Evolutionary conservation across 148 eudicot species (phyloP), one percentile per base, ranked within the genome.

Genomic region (Rheum nobile): DNA sequence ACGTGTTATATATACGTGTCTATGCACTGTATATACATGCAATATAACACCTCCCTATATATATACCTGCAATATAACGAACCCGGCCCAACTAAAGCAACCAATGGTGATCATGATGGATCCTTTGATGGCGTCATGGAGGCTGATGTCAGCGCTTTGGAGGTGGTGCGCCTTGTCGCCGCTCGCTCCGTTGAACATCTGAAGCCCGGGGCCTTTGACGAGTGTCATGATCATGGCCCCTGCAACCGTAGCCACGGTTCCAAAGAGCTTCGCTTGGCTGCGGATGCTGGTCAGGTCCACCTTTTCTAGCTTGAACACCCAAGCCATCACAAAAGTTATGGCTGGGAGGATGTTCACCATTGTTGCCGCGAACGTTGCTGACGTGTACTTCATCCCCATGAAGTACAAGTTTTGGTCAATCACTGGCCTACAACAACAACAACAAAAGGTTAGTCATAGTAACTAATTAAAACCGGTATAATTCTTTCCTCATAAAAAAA

Each of bases 211-310:
- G 12, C 96, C 98, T 83, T 79, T 86, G 1, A 88, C 75, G 11
- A 93, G 73, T 12, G 98, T 92, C 98, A 92, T 92, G 81, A 92
- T 73, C 98, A 93, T 93, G 22, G 98, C 98, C 59, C 98, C 96
- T 52, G 82, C 98, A 2, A 93, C 82, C 14, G 91, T 89, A 31
- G 82, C 83, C 12, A 90, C 63, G 6, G 98, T 93, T 16, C 98
- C 98, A 1, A 89, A 47, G 38, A 93, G 73, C 80, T 93, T 88
- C 2, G 93, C 96, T 77, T 93, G 93, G 82, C 93, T 88, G 4
- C 85, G 81, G 31, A 88, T 83, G 83, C 88, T 93, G 68, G 74
- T 88, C 11, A 86, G 29, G 67, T 86, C 85, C 74, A 93, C 70
- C 76, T 72, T 85, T 79, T 93, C 96, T 17, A 93, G 87, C 82